These are phyloP conservation scores for Fusarium sp. DNA, from an alignment of 2,329 filamentous ascomycete species.

Conservation along the genomic window DNA sequence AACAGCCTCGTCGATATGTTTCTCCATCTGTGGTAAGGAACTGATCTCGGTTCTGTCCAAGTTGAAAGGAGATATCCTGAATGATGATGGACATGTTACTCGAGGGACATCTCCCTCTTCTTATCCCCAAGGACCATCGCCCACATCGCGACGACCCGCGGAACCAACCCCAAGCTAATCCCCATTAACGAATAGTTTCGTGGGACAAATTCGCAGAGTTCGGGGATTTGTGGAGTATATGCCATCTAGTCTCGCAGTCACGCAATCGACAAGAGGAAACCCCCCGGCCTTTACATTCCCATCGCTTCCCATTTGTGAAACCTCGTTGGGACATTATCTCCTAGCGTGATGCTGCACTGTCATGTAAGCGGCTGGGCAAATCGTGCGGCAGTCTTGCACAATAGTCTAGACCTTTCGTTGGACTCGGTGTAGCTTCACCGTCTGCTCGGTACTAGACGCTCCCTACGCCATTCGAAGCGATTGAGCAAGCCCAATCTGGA, in stretches of 20 bases:
- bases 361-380: neutral
- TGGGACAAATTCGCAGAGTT: neutral
- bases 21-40: slow-evolving; percentile 25
- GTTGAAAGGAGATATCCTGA: neutral
- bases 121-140: slow-evolving; percentile 1
- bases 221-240: slow-evolving; percentile 5
- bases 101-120: slow-evolving; percentile 1
- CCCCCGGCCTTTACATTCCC: neutral
- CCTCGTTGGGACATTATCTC: neutral
- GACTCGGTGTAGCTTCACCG: neutral
- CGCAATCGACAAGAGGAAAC: slow-evolving; percentile 18
- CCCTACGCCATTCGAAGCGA: neutral
- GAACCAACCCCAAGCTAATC: neutral
- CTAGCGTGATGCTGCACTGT: neutral
- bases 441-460: neutral
- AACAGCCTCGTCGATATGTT: slow-evolving; percentile 18
- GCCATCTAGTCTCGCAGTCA: slow-evolving; percentile 18
- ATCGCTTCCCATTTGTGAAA: neutral
- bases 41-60: neutral
- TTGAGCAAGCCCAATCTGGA: neutral
- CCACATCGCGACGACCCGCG: slow-evolving; percentile 21
- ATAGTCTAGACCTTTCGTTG: neutral
- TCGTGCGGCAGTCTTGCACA: neutral
- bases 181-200: neutral
- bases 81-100: neutral